A percentile compares a stretch with the other conserved stretches of the same genome.
Evolutionary conservation across 2,329 filamentous ascomycete species (phyloP).

Genomic region (Epichloe typhina): DNA sequence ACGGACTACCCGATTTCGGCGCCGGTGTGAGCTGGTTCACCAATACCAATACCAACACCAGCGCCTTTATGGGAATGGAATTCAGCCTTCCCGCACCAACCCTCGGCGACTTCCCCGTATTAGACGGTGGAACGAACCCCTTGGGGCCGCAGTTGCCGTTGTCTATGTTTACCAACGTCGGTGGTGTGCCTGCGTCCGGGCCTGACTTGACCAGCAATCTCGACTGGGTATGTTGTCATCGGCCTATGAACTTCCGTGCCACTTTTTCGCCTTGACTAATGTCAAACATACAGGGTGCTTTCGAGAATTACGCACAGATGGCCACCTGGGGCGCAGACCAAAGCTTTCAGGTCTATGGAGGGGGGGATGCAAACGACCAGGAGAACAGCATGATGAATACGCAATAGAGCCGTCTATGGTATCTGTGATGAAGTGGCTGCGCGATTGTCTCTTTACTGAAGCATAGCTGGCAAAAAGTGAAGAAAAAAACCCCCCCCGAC

Average conservation of each 20-base stretch:
- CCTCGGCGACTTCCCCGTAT: constrained; percentile 15
- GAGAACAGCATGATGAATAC: constrained; percentile 12
- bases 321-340: constrained; percentile 39
- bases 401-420: constrained; percentile 3
- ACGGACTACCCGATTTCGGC: constrained; percentile 15
- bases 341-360: constrained; percentile 36
- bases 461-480: no score
- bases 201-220: constrained; percentile 38
- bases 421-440: no score
- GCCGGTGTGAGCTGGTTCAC: constrained; percentile 17
- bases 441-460: no score
- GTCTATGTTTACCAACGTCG: constrained; percentile 37
- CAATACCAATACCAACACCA: constrained; percentile 23
- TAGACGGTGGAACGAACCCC: constrained; percentile 15
- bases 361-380: constrained; percentile 13
- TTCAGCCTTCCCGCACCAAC: constrained; percentile 22
- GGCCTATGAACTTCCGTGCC: background rate
- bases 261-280: background rate
- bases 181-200: constrained; percentile 13
- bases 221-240: constrained; percentile 39
- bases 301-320: constrained; percentile 43
- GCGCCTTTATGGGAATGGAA: constrained; percentile 31
- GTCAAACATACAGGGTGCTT: constrained; percentile 30
- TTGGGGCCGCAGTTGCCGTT: constrained; percentile 29
- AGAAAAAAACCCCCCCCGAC: no score